Conservation (phyloP, 2,329 filamentous ascomycete genomes). For the Paecilomyces variotii region DNA sequence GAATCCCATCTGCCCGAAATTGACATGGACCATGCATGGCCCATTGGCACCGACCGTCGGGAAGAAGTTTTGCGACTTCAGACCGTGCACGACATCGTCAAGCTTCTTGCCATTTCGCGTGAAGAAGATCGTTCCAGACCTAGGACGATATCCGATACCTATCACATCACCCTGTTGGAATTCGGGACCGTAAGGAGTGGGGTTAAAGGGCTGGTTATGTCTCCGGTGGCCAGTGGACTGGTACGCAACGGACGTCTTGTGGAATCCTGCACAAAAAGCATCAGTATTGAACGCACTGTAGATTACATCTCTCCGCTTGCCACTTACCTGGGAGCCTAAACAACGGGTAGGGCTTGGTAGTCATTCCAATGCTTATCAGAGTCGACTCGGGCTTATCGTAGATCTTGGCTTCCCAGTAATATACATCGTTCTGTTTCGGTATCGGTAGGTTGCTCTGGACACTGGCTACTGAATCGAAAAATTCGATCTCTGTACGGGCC, state of each 20-base stretch:
- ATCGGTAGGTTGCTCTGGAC: slow-evolving; percentile 95
- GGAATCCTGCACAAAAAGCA: slow-evolving; percentile 55
- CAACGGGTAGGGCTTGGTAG: slow-evolving; percentile 92
- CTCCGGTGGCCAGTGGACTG: slow-evolving; percentile 78
- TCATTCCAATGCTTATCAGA: slow-evolving; percentile 82
- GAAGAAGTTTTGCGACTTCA: slow-evolving; percentile 96
- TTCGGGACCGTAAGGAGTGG: slow-evolving; percentile 70
- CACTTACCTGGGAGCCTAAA: slow-evolving; percentile 82
- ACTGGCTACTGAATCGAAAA: slow-evolving; percentile 96
- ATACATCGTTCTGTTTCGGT: slow-evolving; percentile 97
- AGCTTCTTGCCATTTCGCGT: slow-evolving; percentile 96
- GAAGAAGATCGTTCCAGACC: slow-evolving; percentile 94
- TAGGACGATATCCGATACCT: slow-evolving; percentile 87
- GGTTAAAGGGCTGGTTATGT: slow-evolving; percentile 84
- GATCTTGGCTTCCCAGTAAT: slow-evolving; percentile 99
- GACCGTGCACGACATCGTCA: slow-evolving; percentile 84
- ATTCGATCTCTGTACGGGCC: slow-evolving; percentile 92
- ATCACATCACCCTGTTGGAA: slow-evolving; percentile 93
- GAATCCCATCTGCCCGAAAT: slow-evolving; percentile 95
- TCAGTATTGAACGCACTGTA: slow-evolving; percentile 6
- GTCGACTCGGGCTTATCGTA: slow-evolving; percentile 94
- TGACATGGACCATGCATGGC: slow-evolving; percentile 86
- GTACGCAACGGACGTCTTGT: slow-evolving; percentile 89
- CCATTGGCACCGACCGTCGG: slow-evolving; percentile 95
- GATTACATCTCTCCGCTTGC: neutral